Base-by-base conservation (phyloP, 1,284 basidiomycete species). In the Tylopilus sp. region DNA sequence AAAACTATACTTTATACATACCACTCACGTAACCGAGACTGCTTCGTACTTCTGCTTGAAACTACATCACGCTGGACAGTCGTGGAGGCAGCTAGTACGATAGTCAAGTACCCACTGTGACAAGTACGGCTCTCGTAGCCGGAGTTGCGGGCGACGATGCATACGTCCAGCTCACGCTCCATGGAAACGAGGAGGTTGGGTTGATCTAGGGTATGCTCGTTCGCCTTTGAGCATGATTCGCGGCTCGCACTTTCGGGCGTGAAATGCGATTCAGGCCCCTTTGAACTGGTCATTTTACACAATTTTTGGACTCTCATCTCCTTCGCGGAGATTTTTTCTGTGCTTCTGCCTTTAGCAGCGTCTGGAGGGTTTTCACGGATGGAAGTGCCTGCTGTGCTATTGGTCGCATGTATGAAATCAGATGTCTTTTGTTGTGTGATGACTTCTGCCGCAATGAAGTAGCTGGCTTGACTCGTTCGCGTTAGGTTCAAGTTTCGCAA, bases 211-310 rank as follows among this genome's bases (percentile, higher is more conserved):
- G 61, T 57, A 57, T 9, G 24, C 3, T 18, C n/a, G 18, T 51
- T 67, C 61, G 58, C 65, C 61, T 66, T 78, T 74, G 52, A 79
- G 77, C 76, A 64, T 70, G 62, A 64, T 79, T 76, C 65, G 75
- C 62, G 58, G 75, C 70, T 53, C 72, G 58, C 59, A 64, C 63
- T 59, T 54, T 52, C 26, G 66, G 41, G 67, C 29, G 72, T 67
- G 75, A 56, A 77, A 78, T 75, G 76, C 76, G 75, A 77, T 78
- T 78, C 75, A 71, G 75, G 75, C 74, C 74, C 62, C 77, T 70
- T 77, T 47, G 74, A 61, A 36, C 76, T 77, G 77, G 73, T 77
- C 62, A 65, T 70, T 51, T 18, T 57, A 29, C 51, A 41, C 26
- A 63, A 58, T 74, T 75, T 70, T 77, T 72, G 62, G 62, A 53